Evolutionary conservation across 2,329 filamentous ascomycete genomes (phyloP), one percentile per base, ranked within the genome.

Genomic region (Paracoccidioides lutzii): DNA sequence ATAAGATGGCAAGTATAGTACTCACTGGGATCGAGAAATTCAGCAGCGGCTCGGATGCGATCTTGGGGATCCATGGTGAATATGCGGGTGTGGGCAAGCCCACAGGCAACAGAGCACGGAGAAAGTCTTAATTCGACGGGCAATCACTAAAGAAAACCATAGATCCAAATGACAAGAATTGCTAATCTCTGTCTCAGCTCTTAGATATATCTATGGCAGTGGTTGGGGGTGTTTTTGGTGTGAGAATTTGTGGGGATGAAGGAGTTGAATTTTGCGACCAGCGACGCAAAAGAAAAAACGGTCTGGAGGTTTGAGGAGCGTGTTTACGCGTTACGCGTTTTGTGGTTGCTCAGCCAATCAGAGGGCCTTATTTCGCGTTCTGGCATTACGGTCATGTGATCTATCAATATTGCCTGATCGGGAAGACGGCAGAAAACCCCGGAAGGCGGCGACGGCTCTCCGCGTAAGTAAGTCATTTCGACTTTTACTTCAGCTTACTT

Each of bases 1-100:
- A 22, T 22, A 22, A 22, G 22, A 22, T 49, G 9, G n/a, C 30
- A 45, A 32, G 46, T 2, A 28, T 10, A 51, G 15, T 33, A 71
- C 84, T 66, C 80, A 95, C 90, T 84, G 59, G 91, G 91, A 76
- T 96, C 91, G 45, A 97, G 82, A 67, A 97, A 96, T 70, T 96
- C 90, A 65, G 86, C 81, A n/a, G 89, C 90, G 61, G 86, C 82
- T 65, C 89, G 86, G 70, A 95, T 82, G 65, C 90, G 88, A 75
- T 94, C 85, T 64, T 83, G 81, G 64, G 85, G 62, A 50, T 54
- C 59, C 58, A 59, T 58, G 56, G 9, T 37, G 50, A 32, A 54
- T 50, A 28, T 7, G 22, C 22, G 28, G 8, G 10, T 1, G 22
- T 52, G 37, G 49, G 15, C 30, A 51, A 51, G 5, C 35, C 12